phyloP scores from a whole-genome alignment of 192 early-diverging fungal genomes.

The Oehlia diaphana region DNA sequence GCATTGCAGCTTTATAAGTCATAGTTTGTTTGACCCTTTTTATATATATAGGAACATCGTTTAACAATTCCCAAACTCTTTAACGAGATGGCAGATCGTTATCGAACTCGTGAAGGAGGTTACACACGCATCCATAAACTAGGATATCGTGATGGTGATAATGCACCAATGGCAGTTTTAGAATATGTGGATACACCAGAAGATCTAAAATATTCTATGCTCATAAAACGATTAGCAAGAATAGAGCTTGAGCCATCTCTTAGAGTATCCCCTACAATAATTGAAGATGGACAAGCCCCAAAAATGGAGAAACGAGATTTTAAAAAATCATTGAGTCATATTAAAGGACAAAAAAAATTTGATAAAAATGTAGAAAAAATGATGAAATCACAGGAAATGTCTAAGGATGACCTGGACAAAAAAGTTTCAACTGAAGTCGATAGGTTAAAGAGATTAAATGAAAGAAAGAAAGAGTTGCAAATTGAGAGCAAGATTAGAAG shows the following conservation, averaged over 20 bases:
- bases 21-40: not conserved
- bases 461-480: not conserved
- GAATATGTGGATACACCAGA: constrained; percentile 86
- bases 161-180: constrained; percentile 86
- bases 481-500: constrained; percentile 10
- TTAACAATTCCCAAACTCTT: constrained; percentile 80
- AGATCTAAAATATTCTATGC: constrained; percentile 65
- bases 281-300: not conserved
- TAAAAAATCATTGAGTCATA: not conserved
- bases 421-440: not conserved
- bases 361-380: constrained; percentile 20
- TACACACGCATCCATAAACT: constrained; percentile 86
- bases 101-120: constrained; percentile 73
- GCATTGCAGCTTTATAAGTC: not conserved
- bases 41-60: constrained; percentile 58
- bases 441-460: not conserved
- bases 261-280: constrained; percentile 23
- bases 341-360: constrained; percentile 16
- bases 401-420: constrained; percentile 1
- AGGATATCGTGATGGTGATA: constrained; percentile 78
- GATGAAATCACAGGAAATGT: constrained; percentile 13
- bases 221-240: constrained; percentile 49
- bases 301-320: not conserved
- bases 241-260: constrained; percentile 37
- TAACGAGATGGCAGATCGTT: constrained; percentile 81